These are phyloP conservation scores for Metschnikowia gelsemii DNA, from an alignment of 805 yeast species.

Conservation along the genomic window DNA sequence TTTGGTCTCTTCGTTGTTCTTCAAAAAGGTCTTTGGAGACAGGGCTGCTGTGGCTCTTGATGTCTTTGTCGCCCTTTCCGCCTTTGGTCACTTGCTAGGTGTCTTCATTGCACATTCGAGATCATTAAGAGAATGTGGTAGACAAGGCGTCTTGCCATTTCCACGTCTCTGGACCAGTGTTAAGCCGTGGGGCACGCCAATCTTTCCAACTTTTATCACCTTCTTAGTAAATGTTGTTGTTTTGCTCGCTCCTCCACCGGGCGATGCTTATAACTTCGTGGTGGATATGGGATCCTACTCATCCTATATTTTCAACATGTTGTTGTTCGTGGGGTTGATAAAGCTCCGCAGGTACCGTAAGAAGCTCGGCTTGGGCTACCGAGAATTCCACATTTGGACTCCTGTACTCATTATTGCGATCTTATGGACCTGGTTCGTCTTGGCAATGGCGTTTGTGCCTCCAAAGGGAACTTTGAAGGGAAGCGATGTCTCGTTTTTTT, in stretches of 20 bases:
- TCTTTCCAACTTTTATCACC: constrained; percentile 27
- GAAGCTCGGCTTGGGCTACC: constrained; percentile 18
- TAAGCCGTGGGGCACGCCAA: constrained; percentile 34
- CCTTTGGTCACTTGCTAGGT: constrained; percentile 32
- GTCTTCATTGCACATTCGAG: constrained; percentile 32
- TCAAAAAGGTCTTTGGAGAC: constrained; percentile 32
- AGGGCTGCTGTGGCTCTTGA: constrained; percentile 25
- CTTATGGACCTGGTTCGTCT: constrained; percentile 36
- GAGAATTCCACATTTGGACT: constrained; percentile 19
- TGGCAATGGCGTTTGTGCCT: constrained; percentile 44
- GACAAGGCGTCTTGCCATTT: constrained; percentile 35
- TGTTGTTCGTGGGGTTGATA: constrained; percentile 29
- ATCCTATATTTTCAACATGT: constrained; percentile 28
- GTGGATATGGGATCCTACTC: constrained; percentile 33
- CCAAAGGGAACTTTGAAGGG: constrained; percentile 42
- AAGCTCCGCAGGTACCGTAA: constrained; percentile 32
- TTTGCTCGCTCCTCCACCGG: constrained; percentile 35
- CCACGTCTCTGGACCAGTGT: constrained; percentile 30
- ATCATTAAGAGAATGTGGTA: constrained; percentile 33
- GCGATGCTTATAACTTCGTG: constrained; percentile 35
- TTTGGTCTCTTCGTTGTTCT: constrained; percentile 31
- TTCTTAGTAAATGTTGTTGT: constrained; percentile 28
- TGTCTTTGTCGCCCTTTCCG: constrained; percentile 31
- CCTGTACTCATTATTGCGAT: constrained; percentile 34
- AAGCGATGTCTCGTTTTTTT: constrained; percentile 43